Evolutionary conservation across 495 filamentous ascomycete species (phyloP), one percentile per base, ranked within the genome.

Genomic region (Arthonia radiata): DNA sequence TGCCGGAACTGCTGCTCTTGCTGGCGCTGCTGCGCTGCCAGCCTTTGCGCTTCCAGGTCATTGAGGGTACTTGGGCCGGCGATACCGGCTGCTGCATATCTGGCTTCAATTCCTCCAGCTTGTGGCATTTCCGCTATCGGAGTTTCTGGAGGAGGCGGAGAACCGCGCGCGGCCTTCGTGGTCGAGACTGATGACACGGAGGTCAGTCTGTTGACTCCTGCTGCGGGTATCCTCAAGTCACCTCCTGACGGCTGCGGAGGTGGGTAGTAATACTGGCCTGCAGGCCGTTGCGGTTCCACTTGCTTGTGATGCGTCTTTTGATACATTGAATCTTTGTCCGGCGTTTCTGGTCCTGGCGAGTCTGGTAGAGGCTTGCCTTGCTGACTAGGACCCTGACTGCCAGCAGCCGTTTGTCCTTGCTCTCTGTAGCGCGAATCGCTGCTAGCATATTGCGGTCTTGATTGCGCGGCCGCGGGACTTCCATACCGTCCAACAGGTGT

Each of bases 141-240:
- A 0, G 86, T 94, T 44, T 94, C 89, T 3, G 86, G 86, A 3
- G 86, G 86, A 4, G 89, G 82, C 2, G 86, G 86, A 13, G 83
- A 93, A 12, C 86, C 86, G 35, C 86, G 64, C 42, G 79, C 72
- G 17, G 83, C 86, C 31, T 77, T 63, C 6, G 89, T 94, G 5
- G 86, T 97, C 2, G 82, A 90, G 0, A 67, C 90, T 1, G 86
- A 93, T 10, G 82, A 80, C 15, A 75, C 81, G 0, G 79, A 89
- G 28, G 67, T 70, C 35, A 89, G 66, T 14, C 81, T 65, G 48
- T 82, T 76, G 44, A 93, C 59, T 4, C 59, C 52, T 4, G 33
- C 43, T 4, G 55, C 52, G 19, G 57, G 53, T 34, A 49, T 44
- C 37, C 42, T 54, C 39, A 48, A 43, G 30, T 25, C 43, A 37